Evolutionary conservation across 2,329 filamentous ascomycete species (phyloP), one percentile per base, ranked within the genome.

Genomic region (Grosmannia penicillata): DNA sequence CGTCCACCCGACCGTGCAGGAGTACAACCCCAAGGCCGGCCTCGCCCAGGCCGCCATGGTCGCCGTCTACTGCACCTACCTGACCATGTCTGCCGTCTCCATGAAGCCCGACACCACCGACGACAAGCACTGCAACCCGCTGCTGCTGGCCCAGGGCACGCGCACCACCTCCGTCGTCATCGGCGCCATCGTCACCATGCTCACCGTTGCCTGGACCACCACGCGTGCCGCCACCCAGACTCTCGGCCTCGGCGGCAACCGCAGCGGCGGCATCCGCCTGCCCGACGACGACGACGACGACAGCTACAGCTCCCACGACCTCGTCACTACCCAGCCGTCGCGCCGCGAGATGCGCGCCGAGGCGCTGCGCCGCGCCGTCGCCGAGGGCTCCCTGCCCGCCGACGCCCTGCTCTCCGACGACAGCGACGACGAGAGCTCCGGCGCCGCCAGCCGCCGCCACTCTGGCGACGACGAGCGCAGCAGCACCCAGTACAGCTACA

Each of bases 41-140:
- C 70, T 98, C 42, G 91, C 91, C n/a, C 91, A 98, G 56, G 86
- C 87, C 30, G 89, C 91, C 45, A 95, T 96, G 74, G 91, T 98
- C 32, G 85, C 87, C 15, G 75, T 94, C 42, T 98, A 98, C 68
- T 98, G 91, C 72, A 96, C 91, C 31, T 98, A 98, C 55, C 74
- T 98, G 39, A 98, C 91, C 48, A 85, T 98, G 77, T 95, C 87
- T 3, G 91, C 91, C 21, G 91, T 98, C 1, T 93, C 86, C 39
- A 96, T 98, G 91, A 89, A 98, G 52, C 91, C 91, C 1, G 89
- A 96, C 57, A 64, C 93, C 61, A 79, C 91, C 1, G 86, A 94
- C 53, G 69, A 95, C 63, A 80, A 83, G 50, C 72, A 83, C 47
- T 98, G 91, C 73, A 98, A 98, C 59, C 91, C 91, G 8, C 70